These are phyloP conservation scores for Yamadazyma diddensiae DNA, from an alignment of 1,139 yeast species.

Conservation along the genomic window DNA sequence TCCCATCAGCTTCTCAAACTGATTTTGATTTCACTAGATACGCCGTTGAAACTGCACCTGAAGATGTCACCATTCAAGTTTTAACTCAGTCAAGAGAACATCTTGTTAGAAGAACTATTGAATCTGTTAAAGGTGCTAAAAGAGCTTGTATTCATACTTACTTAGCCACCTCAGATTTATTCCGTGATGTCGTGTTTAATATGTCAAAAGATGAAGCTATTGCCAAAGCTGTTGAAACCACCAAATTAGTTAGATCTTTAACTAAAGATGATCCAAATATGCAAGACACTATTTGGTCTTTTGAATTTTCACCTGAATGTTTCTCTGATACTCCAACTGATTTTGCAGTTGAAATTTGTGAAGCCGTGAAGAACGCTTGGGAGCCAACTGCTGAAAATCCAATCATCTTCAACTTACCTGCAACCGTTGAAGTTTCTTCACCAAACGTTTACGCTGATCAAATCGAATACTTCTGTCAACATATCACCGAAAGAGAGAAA, in stretches of 20 bases:
- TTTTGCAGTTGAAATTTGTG: constrained; percentile 81
- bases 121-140: constrained; percentile 84
- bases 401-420: constrained; percentile 93
- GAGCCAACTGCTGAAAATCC: constrained; percentile 79
- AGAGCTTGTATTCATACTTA: constrained; percentile 88
- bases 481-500: constrained; percentile 79
- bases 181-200: constrained; percentile 88
- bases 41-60: constrained; percentile 91
- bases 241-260: constrained; percentile 73
- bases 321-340: constrained; percentile 88
- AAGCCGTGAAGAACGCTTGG: constrained; percentile 96
- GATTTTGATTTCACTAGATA: constrained; percentile 94
- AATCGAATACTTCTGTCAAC: constrained; percentile 81
- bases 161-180: constrained; percentile 87
- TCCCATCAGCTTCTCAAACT: constrained; percentile 93
- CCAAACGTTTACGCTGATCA: constrained; percentile 97
- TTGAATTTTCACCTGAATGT: constrained; percentile 93
- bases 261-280: constrained; percentile 85
- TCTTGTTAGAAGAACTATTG: constrained; percentile 83
- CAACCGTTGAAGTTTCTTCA: constrained; percentile 94
- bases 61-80: constrained; percentile 88
- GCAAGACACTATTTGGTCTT: constrained; percentile 77
- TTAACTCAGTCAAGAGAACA: constrained; percentile 91
- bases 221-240: constrained; percentile 76
- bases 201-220: constrained; percentile 78